These are phyloP conservation scores for Trichoderma parareesei DNA, from an alignment of 495 filamentous ascomycete genomes.

Conservation along the genomic window DNA sequence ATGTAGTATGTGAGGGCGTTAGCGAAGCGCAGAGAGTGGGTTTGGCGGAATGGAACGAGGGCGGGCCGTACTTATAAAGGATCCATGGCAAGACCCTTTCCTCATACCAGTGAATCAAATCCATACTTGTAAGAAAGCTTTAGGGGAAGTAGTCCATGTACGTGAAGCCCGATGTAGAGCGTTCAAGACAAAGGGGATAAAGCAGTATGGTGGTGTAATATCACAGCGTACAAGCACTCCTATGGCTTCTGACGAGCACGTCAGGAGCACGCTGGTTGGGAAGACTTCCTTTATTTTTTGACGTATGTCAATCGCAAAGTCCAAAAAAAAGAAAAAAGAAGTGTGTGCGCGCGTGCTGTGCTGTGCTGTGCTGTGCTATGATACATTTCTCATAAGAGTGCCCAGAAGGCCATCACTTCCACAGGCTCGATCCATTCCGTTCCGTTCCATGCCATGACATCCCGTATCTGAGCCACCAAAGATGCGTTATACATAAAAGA, in stretches of 20 bases:
- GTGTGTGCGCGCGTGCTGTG: too few relatives aligned
- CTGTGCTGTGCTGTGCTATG: not conserved
- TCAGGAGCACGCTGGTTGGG: too few relatives aligned
- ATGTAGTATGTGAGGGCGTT: not conserved
- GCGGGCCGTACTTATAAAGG: not conserved
- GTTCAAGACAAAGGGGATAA: too few relatives aligned
- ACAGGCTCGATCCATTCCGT: not conserved
- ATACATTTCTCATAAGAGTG: conserved; percentile 1
- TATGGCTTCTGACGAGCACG: too few relatives aligned
- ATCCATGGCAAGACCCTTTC: not conserved
- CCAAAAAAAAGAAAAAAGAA: not conserved
- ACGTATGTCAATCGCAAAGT: not conserved
- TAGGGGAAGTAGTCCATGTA: not conserved
- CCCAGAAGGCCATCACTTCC: not conserved
- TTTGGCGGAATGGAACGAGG: not conserved
- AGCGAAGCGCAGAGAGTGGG: not conserved
- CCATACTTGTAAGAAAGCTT: too few relatives aligned
- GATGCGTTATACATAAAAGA: not conserved
- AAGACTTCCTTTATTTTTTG: not conserved
- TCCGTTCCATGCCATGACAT: not conserved
- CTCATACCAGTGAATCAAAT: not conserved
- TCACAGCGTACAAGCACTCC: too few relatives aligned
- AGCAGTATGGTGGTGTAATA: too few relatives aligned
- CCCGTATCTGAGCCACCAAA: not conserved
- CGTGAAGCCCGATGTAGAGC: too few relatives aligned